Base-by-base conservation (phyloP, 2,329 filamentous ascomycete genomes). In the Nemania sp. region DNA sequence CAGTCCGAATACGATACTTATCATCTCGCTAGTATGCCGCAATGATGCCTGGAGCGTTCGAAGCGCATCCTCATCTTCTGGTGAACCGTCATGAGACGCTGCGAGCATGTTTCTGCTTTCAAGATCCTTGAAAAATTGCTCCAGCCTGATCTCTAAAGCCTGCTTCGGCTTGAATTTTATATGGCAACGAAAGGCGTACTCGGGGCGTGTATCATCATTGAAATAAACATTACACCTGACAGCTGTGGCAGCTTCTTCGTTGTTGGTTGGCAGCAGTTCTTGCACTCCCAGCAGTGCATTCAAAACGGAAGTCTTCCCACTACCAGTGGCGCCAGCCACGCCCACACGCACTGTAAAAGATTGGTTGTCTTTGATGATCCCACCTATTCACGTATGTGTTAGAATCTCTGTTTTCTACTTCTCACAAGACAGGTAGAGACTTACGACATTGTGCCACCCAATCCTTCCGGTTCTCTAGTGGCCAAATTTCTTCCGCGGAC, bases 251-350 rank as follows among this genome's bases (percentile, higher is more conserved):
- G 69, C 69, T 5, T 52, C 51, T 6, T 67, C 59, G n/a, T 68
- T 68, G 6, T 61, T 65, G 0, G 68, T 68, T 1, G 70, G 69
- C 0, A 72, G 52, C 1, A 73, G 50, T 14, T 70, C 68, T 4
- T 34, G 49, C 6, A 40, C 55, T 0, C 48, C 62, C 0, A 68
- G 39, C 4, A 66, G 30, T 1, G 62, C 62, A 33, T 68, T 69
- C 2, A 69, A 30, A 0, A 59, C 26, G 0, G 65, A 61, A 6
- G 65, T 69, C 30, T 69, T 69, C 5, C 66, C 66, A 2, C 59
- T 62, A 3, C 66, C 66, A 9, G 65, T 68, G 2, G 51, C 39
- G 2, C 66, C 66, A 6, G 60, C 51, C 12, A 69, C 61, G 0
- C 66, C 66, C 2, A 68, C 56, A 7, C 57, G 45, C 1, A 68